These are phyloP conservation scores for Ajuga reptans DNA, from an alignment of 305 asterid genomes.

Conservation along the genomic window DNA sequence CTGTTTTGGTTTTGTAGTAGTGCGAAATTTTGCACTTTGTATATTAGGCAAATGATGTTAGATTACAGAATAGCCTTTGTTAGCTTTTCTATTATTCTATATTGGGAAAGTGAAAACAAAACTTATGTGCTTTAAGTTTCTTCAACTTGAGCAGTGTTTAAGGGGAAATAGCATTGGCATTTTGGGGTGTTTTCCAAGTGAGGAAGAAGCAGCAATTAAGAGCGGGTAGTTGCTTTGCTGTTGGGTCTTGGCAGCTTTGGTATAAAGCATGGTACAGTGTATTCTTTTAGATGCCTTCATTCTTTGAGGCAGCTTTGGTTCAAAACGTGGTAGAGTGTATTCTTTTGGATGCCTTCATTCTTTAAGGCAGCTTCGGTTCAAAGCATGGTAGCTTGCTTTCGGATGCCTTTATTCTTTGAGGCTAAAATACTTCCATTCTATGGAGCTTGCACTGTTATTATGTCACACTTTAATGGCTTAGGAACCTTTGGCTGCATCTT, in stretches of 20 bases:
- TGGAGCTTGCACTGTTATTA: too few relatives aligned
- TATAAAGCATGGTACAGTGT: not conserved
- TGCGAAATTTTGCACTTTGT: not conserved
- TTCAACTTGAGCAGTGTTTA: slow-evolving; percentile 11
- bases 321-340: not conserved
- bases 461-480: slow-evolving; percentile 1
- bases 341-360: not conserved
- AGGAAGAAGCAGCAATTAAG: not conserved
- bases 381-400: not conserved
- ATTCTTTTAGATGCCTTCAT: not conserved
- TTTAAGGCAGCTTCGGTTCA: not conserved
- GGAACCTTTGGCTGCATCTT: not conserved
- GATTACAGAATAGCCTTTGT: not conserved
- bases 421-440: too few relatives aligned
- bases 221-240: slow-evolving; percentile 2
- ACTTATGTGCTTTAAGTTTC: not conserved
- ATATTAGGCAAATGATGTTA: not conserved
- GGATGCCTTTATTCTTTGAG: not conserved
- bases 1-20: not conserved
- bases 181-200: not conserved
- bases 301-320: slow-evolving; percentile 1
- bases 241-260: slow-evolving; percentile 11
- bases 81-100: not conserved
- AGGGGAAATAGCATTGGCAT: not conserved
- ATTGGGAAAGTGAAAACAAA: not conserved